Percentiles rank a stretch among this genome's conserved stretches.
Evolutionary conservation across 2,329 filamentous ascomycete genomes (phyloP).

Genomic region (Emmonsiellopsis sp.): DNA sequence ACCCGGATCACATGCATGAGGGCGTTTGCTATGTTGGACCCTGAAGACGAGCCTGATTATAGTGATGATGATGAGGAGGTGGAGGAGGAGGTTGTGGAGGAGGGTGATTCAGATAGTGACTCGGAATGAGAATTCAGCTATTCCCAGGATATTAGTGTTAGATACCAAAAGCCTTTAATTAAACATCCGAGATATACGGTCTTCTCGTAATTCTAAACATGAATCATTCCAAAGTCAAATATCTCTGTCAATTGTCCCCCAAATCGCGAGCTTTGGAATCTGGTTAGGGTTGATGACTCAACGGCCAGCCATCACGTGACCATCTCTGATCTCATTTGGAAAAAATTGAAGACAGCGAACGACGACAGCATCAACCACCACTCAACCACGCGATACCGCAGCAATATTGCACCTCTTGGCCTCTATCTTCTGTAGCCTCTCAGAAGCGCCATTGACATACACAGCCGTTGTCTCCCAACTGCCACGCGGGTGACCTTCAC

Average conservation of each 20-base stretch:
- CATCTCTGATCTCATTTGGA: not conserved
- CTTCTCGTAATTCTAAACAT: no score
- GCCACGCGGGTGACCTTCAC: not conserved
- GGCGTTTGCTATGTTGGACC: constrained; percentile 74
- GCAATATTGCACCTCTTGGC: not conserved
- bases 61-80: constrained; percentile 21
- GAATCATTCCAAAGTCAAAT: no score
- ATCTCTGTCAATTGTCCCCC: no score
- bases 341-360: not conserved
- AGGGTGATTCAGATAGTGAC: constrained; percentile 1
- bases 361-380: not conserved
- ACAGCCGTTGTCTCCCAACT: not conserved
- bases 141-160: not conserved
- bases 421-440: not conserved
- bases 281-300: constrained; percentile 1
- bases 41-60: constrained; percentile 45
- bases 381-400: not conserved
- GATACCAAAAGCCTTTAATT: no score
- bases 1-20: constrained; percentile 84
- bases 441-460: not conserved
- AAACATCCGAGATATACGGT: no score
- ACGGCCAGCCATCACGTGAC: not conserved
- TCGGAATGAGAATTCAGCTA: not conserved
- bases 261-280: not conserved
- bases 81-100: constrained; percentile 9